These are phyloP conservation scores for Amesomyces nigricolor DNA, from an alignment of 2,329 filamentous ascomycete genomes.

Conservation along the genomic window DNA sequence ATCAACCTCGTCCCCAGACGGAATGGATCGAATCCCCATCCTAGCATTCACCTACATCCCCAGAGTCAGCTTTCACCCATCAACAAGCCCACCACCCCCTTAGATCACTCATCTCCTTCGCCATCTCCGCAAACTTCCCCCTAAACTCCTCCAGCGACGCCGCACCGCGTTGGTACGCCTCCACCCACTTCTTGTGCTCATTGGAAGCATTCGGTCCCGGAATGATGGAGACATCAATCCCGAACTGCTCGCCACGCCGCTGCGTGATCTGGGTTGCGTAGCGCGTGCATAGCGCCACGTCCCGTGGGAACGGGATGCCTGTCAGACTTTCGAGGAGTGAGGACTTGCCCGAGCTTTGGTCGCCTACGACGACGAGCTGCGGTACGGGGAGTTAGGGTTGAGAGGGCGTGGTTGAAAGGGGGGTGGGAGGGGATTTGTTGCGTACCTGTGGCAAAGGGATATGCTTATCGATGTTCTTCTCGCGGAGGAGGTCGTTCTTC, in stretches of 20 bases:
- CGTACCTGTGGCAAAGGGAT: slow-evolving; percentile 26
- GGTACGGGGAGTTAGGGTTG: too few species aligned
- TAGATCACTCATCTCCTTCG: slow-evolving; percentile 13
- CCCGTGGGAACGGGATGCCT: slow-evolving; percentile 30
- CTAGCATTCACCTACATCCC: too few species aligned
- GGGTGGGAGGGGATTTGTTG: too few species aligned
- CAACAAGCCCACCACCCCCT: too few species aligned
- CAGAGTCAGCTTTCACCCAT: too few species aligned
- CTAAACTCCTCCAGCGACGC: slow-evolving; percentile 16
- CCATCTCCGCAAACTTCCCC: slow-evolving; percentile 14
- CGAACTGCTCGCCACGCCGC: slow-evolving; percentile 34
- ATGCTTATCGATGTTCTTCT: slow-evolving; percentile 25
- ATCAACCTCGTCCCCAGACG: too few species aligned
- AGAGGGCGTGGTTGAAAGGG: too few species aligned
- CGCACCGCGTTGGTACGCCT: slow-evolving; percentile 12
- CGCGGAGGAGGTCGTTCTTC: slow-evolving; percentile 30
- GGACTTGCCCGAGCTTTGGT: slow-evolving; percentile 33
- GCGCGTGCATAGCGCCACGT: slow-evolving; percentile 30
- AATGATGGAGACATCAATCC: slow-evolving; percentile 40
- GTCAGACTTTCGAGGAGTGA: slow-evolving; percentile 32
- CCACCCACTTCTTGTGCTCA: slow-evolving; percentile 14
- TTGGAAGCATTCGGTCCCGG: slow-evolving; percentile 29
- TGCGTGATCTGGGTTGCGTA: slow-evolving; percentile 40
- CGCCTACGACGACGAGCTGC: slow-evolving; percentile 32
- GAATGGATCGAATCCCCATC: too few species aligned